phyloP scores from a whole-genome alignment of 2,329 filamentous ascomycete species.

The Microthyrium microscopicum region DNA sequence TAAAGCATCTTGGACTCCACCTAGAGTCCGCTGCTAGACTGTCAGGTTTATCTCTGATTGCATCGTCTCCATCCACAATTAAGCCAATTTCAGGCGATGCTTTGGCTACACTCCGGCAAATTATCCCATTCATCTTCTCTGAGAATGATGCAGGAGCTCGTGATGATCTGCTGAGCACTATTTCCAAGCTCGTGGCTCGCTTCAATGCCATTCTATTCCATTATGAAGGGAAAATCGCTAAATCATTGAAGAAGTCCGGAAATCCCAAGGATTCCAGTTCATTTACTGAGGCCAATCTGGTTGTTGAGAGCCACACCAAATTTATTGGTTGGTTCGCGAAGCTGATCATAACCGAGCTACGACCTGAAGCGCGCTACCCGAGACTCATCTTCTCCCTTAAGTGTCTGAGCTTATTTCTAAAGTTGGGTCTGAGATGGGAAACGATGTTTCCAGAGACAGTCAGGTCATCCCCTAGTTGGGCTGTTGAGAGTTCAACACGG shows the following conservation, averaged over 20 bases:
- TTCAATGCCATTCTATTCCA: too few species aligned
- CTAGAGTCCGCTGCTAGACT: conserved; percentile 41
- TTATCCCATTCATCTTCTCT: conserved; percentile 57
- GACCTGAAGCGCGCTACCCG: conserved; percentile 74
- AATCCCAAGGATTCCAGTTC: too few species aligned
- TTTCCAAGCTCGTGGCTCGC: too few species aligned
- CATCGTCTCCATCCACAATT: conserved; percentile 58
- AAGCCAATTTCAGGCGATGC: conserved; percentile 50
- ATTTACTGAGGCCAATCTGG: too few species aligned
- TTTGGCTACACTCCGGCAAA: conserved; percentile 44
- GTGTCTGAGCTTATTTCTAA: conserved; percentile 49
- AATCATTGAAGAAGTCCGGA: too few species aligned
- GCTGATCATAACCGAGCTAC: conserved; percentile 54
- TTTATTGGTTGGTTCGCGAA: too few species aligned
- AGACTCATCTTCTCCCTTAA: conserved; percentile 70
- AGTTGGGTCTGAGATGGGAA: conserved; percentile 47
- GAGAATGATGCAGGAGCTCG: conserved; percentile 78
- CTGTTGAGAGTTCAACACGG: conserved; percentile 49
- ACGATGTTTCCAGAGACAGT: conserved; percentile 21
- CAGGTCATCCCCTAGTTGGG: conserved; percentile 28
- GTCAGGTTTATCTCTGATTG: conserved; percentile 65
- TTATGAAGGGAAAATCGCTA: too few species aligned
- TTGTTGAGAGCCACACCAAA: too few species aligned
- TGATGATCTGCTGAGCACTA: conserved; percentile 46
- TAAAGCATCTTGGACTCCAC: conserved; percentile 22